Base-by-base conservation (phyloP, 1,284 basidiomycete genomes). In the Sutorius eximius region DNA sequence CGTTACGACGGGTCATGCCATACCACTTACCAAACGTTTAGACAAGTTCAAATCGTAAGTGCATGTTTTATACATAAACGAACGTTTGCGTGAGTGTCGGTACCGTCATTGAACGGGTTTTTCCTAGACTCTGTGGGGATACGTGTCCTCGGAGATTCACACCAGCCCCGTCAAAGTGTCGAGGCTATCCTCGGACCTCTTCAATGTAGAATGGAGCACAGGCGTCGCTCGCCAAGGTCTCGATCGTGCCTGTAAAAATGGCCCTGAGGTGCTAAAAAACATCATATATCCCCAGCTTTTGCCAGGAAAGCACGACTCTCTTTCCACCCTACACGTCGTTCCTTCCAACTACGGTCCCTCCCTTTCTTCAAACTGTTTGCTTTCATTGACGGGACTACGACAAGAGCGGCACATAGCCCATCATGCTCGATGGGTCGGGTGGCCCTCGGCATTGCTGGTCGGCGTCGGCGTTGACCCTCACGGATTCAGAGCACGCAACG, bases 261-360 rank as follows among this genome's bases (percentile, higher is more conserved):
- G 37, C 62, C 62, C 62, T 63, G 65, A 50, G 22, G 9, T n/a
- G n/a, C 11, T 33, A 20, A 20, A 22, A 27, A 8, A 9, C 5
- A 16, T 29, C 47, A 48, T 63, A 61, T 52, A 63, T 44, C 41
- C 37, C 20, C 22, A 32, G 11, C 37, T 32, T 20, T 44, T 36
- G 24, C 34, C 3, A 16, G 24, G 47, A 20, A 22, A 2, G 20
- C 13, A 24, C 30, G 42, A 2, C 33, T 46, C 15, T 47, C 22
- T 51, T 52, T 51, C 37, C 45, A 0, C 54, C 45, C 43, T 52
- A n/a, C 27, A 45, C 51, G 38, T 58, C 47, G 30, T 30, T 8
- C 32, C 49, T 49, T 49, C 55, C 51, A 52, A 63, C 62, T 63
- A 42, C 55, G 41, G 54, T 51, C 65, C 32, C 51, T 64, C 52